A percentile compares a stretch with the other conserved stretches of the same genome.
These are phyloP conservation scores for Colletotrichum shisoi DNA, from an alignment of 2,329 filamentous ascomycete species.

Conservation along the genomic window DNA sequence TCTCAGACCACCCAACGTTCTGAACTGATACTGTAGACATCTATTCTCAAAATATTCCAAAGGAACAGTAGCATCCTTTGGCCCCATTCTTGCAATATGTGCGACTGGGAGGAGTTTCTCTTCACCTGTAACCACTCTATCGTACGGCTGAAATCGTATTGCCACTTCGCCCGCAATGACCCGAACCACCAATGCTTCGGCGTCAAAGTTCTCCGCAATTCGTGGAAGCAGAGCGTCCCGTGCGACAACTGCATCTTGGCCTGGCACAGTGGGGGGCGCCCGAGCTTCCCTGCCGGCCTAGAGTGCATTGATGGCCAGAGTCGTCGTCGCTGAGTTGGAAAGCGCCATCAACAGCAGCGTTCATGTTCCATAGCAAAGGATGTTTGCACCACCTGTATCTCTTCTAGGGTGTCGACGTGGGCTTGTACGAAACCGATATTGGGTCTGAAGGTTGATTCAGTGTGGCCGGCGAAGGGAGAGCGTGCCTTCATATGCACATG, in stretches of 20 bases:
- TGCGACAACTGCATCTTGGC: slow-evolving; percentile 58
- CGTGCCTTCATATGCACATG: neutral
- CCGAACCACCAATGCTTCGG: slow-evolving; percentile 73
- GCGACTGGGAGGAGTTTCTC: slow-evolving; percentile 73
- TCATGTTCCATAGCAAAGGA: neutral
- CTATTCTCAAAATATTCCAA: neutral
- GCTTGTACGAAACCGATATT: neutral
- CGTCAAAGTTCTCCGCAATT: slow-evolving; percentile 70
- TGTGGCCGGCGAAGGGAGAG: neutral
- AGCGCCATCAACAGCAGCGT: neutral
- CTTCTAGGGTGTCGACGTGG: neutral
- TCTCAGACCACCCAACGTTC: neutral
- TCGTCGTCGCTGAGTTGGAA: slow-evolving; percentile 15
- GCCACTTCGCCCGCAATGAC: slow-evolving; percentile 78
- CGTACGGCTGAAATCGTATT: slow-evolving; percentile 70
- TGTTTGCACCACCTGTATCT: neutral
- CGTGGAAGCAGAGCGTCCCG: slow-evolving; percentile 63
- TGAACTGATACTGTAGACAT: neutral
- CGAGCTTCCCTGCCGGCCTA: slow-evolving; percentile 19
- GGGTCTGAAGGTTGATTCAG: neutral
- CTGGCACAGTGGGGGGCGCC: slow-evolving; percentile 36
- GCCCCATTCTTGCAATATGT: slow-evolving; percentile 60
- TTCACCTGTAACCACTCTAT: slow-evolving; percentile 71
- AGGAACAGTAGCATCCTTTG: neutral
- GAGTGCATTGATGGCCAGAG: slow-evolving; percentile 15